These are phyloP conservation scores for Primulina huaijiensis DNA, from an alignment of 257 asterid species.

Conservation along the genomic window DNA sequence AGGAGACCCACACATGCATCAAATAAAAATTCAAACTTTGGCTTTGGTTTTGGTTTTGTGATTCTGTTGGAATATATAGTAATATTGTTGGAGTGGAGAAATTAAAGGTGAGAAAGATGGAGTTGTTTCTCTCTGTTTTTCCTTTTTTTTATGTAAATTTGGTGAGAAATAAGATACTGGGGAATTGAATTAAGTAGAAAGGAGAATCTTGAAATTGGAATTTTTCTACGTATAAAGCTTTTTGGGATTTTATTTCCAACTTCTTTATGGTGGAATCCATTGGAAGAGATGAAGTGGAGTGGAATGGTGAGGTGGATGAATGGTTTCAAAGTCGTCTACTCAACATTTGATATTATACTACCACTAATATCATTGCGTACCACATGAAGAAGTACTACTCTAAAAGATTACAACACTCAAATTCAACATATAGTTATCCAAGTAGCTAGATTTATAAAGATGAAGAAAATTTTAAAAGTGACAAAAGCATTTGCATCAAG, in stretches of 20 bases:
- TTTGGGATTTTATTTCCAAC: conserved; percentile 14
- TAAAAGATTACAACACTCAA: neutral
- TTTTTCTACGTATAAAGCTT: conserved; percentile 34
- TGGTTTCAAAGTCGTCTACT: conserved; percentile 17
- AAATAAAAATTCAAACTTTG: conserved; percentile 23
- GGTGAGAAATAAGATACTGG: neutral
- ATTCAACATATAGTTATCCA: neutral
- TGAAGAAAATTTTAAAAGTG: neutral
- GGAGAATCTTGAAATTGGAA: conserved; percentile 45
- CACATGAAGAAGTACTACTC: neutral
- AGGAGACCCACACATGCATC: conserved; percentile 50
- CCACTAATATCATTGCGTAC: neutral
- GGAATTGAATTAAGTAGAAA: conserved; percentile 1
- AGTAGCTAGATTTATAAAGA: too few relatives aligned
- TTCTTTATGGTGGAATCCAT: conserved; percentile 42
- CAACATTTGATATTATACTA: neutral
- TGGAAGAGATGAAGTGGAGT: conserved; percentile 22
- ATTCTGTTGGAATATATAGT: conserved; percentile 33
- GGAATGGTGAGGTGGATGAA: conserved; percentile 29
- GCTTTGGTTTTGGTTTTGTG: conserved; percentile 29
- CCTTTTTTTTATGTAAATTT: conserved; percentile 3
- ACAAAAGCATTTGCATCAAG: conserved; percentile 38
- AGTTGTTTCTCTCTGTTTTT: conserved; percentile 33
- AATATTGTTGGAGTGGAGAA: conserved; percentile 21
- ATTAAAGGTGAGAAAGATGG: conserved; percentile 24